A percentile compares a stretch with the other conserved stretches of the same genome.
These are phyloP conservation scores for Termitomyces sp. DNA, from an alignment of 768 basidiomycete genomes.

Conservation along the genomic window DNA sequence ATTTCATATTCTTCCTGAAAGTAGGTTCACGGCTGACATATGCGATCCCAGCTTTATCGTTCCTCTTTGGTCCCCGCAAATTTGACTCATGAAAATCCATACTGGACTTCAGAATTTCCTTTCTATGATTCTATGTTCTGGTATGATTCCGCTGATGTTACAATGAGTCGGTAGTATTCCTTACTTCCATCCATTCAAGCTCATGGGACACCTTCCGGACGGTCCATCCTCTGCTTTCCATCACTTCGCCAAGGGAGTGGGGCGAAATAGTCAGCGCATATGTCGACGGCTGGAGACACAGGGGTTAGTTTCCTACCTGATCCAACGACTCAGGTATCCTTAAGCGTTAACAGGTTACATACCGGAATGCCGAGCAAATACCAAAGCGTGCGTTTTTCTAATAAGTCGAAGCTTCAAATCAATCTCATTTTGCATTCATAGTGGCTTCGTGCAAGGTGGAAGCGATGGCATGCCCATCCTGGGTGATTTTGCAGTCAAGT, in stretches of 20 bases:
- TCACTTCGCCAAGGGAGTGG: conserved; percentile 41
- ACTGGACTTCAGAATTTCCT: conserved; percentile 40
- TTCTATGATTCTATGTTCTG: conserved; percentile 51
- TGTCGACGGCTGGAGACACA: conserved; percentile 46
- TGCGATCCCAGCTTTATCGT: conserved; percentile 36
- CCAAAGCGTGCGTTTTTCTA: conserved; percentile 32
- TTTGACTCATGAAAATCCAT: conserved; percentile 44
- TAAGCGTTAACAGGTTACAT: conserved; percentile 30
- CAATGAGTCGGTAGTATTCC: neutral
- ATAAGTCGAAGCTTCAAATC: neutral
- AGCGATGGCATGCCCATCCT: conserved; percentile 48
- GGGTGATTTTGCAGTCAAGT: conserved; percentile 47
- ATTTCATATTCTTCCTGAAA: neutral
- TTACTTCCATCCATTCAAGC: conserved; percentile 19
- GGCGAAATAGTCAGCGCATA: conserved; percentile 42
- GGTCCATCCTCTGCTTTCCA: conserved; percentile 43
- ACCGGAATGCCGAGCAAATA: conserved; percentile 47
- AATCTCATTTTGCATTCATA: conserved; percentile 7
- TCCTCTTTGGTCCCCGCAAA: conserved; percentile 47
- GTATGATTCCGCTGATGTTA: conserved; percentile 19
- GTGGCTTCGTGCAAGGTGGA: conserved; percentile 47
- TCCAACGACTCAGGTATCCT: neutral
- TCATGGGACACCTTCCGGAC: conserved; percentile 54
- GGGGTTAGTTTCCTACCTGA: conserved; percentile 24
- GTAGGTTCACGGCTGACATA: neutral